Evolutionary conservation across 2,329 filamentous ascomycete species (phyloP).

Genomic region (Colletotrichum trifolii): DNA sequence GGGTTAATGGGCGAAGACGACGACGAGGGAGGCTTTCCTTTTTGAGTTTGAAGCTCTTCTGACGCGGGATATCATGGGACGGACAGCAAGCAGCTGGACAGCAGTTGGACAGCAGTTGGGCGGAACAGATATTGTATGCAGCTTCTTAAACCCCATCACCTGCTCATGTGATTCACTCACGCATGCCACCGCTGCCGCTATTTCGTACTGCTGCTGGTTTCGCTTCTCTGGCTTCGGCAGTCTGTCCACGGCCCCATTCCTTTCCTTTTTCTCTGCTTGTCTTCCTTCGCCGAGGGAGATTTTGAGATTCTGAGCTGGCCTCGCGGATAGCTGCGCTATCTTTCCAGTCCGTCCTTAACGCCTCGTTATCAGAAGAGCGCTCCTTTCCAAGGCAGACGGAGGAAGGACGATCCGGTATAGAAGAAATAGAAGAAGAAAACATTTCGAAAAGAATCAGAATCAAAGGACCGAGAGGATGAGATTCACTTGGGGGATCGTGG

Average conservation of each 20-base stretch:
- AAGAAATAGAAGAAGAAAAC: not conserved
- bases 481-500: slow-evolving; percentile 27
- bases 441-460: not conserved
- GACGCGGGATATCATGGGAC: no score
- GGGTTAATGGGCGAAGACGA: no score
- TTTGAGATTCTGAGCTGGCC: slow-evolving; percentile 33
- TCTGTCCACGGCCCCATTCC: slow-evolving; percentile 18
- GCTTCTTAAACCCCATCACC: slow-evolving; percentile 14
- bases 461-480: slow-evolving; percentile 18
- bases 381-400: not conserved
- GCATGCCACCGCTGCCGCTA: not conserved
- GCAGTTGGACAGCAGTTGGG: no score
- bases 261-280: slow-evolving; percentile 15
- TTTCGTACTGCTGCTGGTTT: not conserved
- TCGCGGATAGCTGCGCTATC: slow-evolving; percentile 35
- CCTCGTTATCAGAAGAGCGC: no score
- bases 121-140: not conserved
- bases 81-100: no score
- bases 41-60: slow-evolving; percentile 7
- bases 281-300: not conserved
- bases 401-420: no score
- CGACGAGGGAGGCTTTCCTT: no score
- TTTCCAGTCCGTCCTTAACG: not conserved
- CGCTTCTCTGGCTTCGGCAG: slow-evolving; percentile 12
- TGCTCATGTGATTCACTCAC: slow-evolving; percentile 16